Base-by-base conservation (phyloP, 768 basidiomycete genomes). In the Obba rivulosa region DNA sequence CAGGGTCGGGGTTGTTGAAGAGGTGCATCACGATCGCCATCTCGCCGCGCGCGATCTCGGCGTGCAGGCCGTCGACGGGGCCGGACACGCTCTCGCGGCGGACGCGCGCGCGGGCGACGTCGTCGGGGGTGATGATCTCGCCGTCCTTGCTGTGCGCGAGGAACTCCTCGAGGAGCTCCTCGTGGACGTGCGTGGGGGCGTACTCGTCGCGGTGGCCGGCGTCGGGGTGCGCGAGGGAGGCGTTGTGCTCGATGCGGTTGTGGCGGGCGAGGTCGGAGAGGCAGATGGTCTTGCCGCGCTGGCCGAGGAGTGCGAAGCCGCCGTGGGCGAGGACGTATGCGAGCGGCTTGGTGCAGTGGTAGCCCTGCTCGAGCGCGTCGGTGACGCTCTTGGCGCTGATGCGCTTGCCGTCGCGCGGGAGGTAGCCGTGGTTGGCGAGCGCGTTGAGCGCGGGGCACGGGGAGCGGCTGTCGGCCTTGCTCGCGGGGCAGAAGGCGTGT, bases 31-130 rank as follows among this genome's bases (percentile, higher is more conserved):
- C 76, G 45, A 85, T 76, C 0, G 76, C 79, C 72, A 85, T 80
- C 64, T 85, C 83, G n/a, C 81, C 83, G 3, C 81, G 72, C 1
- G 83, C 83, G 47, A 85, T 75, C 63, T 82, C 80, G 1, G 74
- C 71, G 52, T 80, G 79, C 4, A 79, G 35, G 3, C 54, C 47
- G 45, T 75, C 72, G 22, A 84, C 56, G 0, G 68, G 65, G 16
- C 13, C 21, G 4, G 62, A 59, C 34, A 67, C 59, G 14, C 64
- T 69, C 54, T 85, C 81, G 22, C 82, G 65, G 45, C 78, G 69
- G 2, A 80, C 62, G 3, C 83, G 72, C 8, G 76, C 72, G 21
- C 71, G 66, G 2, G 77, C 81, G 11, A 83, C 70, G 51, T 62
- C 66, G 47, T 71, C 67, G 20, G 53, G 38, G 1, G 53, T 58